phyloP scores from a whole-genome alignment of 495 filamentous ascomycete genomes.

The Xylaria sp. region DNA sequence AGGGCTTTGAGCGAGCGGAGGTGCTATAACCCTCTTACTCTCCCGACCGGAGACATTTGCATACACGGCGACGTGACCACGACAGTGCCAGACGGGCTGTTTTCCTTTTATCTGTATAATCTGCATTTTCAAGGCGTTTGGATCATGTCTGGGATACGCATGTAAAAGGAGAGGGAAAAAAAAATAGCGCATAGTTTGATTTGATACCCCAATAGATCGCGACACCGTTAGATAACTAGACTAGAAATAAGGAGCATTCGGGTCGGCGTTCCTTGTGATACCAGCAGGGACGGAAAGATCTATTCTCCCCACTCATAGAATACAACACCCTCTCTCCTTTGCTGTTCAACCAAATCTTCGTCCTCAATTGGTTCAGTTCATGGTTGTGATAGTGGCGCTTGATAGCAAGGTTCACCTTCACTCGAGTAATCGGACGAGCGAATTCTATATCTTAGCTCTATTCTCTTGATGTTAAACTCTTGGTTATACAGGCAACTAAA shows the following conservation, averaged over 20 bases:
- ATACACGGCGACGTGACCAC: background rate
- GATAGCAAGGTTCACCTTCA: background rate
- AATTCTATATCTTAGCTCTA: too few relatives aligned
- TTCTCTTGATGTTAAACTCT: background rate
- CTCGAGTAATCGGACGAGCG: background rate
- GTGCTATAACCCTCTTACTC: slow-evolving; percentile 62
- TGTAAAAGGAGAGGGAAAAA: background rate
- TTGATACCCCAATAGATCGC: slow-evolving; percentile 25
- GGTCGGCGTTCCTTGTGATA: slow-evolving; percentile 17
- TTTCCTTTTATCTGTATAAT: slow-evolving; percentile 12
- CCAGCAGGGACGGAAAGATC: slow-evolving; percentile 10
- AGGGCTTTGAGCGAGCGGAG: slow-evolving; percentile 85
- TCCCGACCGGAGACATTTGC: background rate
- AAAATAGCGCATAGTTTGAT: slow-evolving; percentile 4
- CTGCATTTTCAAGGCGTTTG: slow-evolving; percentile 2
- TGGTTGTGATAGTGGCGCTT: background rate
- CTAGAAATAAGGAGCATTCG: slow-evolving; percentile 20
- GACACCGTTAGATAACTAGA: slow-evolving; percentile 19
- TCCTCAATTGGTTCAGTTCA: background rate
- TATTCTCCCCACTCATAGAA: slow-evolving; percentile 17
- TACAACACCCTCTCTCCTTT: background rate
- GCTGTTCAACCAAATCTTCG: background rate
- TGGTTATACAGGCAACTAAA: background rate
- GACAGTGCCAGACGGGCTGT: background rate
- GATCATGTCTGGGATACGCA: background rate